These are phyloP conservation scores for Groenewaldozyma tartarivorans DNA, from an alignment of 805 yeast genomes.

Conservation along the genomic window DNA sequence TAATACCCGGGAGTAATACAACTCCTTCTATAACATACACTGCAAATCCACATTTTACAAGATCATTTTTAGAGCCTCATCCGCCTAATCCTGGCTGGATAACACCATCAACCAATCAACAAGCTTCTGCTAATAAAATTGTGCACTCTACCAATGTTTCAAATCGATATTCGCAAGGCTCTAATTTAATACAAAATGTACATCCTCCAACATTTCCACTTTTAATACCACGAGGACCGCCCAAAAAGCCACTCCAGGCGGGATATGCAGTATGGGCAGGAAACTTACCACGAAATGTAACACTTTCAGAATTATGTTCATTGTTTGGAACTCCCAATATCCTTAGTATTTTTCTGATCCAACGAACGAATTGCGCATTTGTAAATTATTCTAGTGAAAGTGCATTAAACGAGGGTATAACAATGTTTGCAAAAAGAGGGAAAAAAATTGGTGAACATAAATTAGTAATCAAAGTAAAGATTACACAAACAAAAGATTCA, in stretches of 20 bases:
- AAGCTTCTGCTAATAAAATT: too few species aligned
- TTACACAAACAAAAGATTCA: neutral
- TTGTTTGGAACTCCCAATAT: slow-evolving; percentile 30
- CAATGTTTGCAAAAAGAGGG: slow-evolving; percentile 21
- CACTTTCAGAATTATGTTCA: slow-evolving; percentile 27
- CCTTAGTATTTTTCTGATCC: slow-evolving; percentile 30
- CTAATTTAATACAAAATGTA: too few species aligned
- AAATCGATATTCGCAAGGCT: too few species aligned
- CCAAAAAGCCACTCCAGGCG: slow-evolving; percentile 30
- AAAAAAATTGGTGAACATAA: slow-evolving; percentile 25
- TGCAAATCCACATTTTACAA: too few species aligned
- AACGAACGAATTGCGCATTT: slow-evolving; percentile 34
- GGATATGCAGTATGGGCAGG: slow-evolving; percentile 41
- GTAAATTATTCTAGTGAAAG: slow-evolving; percentile 27
- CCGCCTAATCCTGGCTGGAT: too few species aligned
- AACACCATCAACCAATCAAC: too few species aligned
- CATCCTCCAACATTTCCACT: neutral
- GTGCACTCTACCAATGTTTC: too few species aligned
- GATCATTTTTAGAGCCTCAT: too few species aligned
- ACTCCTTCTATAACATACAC: too few species aligned
- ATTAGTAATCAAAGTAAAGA: slow-evolving; percentile 22
- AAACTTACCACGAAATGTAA: slow-evolving; percentile 29
- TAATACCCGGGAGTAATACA: too few species aligned
- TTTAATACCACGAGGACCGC: slow-evolving; percentile 29
- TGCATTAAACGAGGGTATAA: slow-evolving; percentile 26